Evolutionary conservation across 2,329 filamentous ascomycete genomes (phyloP).

Genomic region (Penicillium italicum): DNA sequence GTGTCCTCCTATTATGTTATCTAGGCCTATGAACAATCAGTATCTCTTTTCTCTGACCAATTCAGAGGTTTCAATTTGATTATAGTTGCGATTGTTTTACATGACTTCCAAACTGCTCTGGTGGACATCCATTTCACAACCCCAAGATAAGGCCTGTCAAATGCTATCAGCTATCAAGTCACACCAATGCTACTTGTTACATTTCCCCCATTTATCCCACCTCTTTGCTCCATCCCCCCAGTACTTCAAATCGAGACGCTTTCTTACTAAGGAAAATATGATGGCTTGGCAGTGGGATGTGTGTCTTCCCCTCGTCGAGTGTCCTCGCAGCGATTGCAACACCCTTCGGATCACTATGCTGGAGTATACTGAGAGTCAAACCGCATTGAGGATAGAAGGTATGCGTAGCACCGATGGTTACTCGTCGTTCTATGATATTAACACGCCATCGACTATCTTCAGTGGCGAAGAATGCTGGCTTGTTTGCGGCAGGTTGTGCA

Average conservation of each 20-base stretch:
- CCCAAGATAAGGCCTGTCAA: neutral
- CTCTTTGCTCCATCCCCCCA: slow-evolving; percentile 34
- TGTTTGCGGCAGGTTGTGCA: slow-evolving; percentile 50
- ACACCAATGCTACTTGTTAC: neutral
- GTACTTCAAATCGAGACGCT: slow-evolving; percentile 38
- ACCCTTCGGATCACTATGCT: slow-evolving; percentile 30
- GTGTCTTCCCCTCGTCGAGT: slow-evolving; percentile 36
- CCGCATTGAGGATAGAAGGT: slow-evolving; percentile 48
- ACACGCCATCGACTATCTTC: slow-evolving; percentile 34
- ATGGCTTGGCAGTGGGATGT: slow-evolving; percentile 22
- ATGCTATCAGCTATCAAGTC: neutral
- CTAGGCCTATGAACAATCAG: slow-evolving; percentile 13
- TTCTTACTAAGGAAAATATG: slow-evolving; percentile 49
- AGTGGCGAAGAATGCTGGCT: slow-evolving; percentile 40
- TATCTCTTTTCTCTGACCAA: neutral
- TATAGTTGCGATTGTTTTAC: neutral
- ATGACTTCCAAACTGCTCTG: neutral
- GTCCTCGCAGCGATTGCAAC: slow-evolving; percentile 41
- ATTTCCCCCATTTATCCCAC: slow-evolving; percentile 21
- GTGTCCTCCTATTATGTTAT: slow-evolving; percentile 24
- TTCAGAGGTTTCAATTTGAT: neutral
- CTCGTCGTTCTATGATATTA: slow-evolving; percentile 31
- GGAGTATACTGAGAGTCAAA: slow-evolving; percentile 46
- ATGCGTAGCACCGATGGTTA: slow-evolving; percentile 43
- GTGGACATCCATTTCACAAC: neutral